phyloP scores from a whole-genome alignment of 2,329 filamentous ascomycete species.

The Sarocladium oryzae region DNA sequence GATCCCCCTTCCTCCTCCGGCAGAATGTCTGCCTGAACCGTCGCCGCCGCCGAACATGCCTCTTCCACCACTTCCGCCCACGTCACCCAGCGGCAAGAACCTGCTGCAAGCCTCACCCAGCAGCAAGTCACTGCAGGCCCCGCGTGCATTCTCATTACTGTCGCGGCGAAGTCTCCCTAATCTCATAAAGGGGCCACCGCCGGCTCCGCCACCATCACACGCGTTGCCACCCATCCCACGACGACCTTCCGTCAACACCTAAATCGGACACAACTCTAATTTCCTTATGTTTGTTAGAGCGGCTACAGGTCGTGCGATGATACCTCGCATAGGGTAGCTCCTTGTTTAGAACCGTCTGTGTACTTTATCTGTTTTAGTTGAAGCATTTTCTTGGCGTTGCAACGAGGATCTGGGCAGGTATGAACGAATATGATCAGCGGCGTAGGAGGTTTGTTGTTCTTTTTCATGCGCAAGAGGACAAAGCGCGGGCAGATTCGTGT shows the following conservation, averaged over 20 bases:
- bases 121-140: neutral
- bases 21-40: conserved; percentile 15
- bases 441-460: too few relatives aligned
- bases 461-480: too few relatives aligned
- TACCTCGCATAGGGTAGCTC: neutral
- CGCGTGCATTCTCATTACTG: neutral
- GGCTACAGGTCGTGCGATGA: too few relatives aligned
- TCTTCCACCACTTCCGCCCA: conserved; percentile 24
- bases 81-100: conserved; percentile 13
- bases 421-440: too few relatives aligned
- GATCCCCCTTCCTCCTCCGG: conserved; percentile 18
- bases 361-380: too few relatives aligned
- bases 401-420: neutral
- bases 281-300: neutral
- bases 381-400: neutral
- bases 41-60: conserved; percentile 24
- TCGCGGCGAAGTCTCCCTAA: conserved; percentile 44
- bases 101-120: too few relatives aligned
- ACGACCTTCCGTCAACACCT: conserved; percentile 3
- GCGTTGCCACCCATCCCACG: conserved; percentile 48
- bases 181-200: conserved; percentile 43
- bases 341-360: too few relatives aligned
- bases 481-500: too few relatives aligned
- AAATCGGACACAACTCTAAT: neutral
- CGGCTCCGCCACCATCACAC: conserved; percentile 46